A percentile compares a stretch with the other conserved stretches of the same genome.
phyloP scores from a whole-genome alignment of 2,329 filamentous ascomycete genomes.

The Tolypocladium amazonense region DNA sequence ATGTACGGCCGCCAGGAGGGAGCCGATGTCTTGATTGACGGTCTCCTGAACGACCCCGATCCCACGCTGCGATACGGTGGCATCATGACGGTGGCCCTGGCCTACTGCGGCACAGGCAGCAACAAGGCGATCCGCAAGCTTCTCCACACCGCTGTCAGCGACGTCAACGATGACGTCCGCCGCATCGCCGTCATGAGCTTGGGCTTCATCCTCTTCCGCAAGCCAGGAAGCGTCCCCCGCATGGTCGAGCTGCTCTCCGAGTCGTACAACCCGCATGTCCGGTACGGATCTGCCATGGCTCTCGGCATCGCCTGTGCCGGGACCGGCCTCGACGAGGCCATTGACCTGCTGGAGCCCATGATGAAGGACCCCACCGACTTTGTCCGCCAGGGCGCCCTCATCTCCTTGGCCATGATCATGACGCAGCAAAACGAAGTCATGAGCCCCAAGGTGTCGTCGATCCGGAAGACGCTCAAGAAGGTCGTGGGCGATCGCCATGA shows the following conservation, averaged over 20 bases:
- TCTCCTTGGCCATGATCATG: constrained; percentile 93
- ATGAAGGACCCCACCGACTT: constrained; percentile 99
- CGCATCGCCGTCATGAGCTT: constrained; percentile 95
- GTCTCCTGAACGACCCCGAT: constrained; percentile 85
- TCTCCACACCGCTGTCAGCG: constrained; percentile 90
- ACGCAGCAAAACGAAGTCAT: constrained; percentile 98
- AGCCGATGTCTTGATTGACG: constrained; percentile 89
- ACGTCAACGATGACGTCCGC: constrained; percentile 95
- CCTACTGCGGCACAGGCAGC: constrained; percentile 93
- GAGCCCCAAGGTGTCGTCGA: constrained; percentile 89
- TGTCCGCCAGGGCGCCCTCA: constrained; percentile 90
- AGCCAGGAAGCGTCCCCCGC: constrained; percentile 89
- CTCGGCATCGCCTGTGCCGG: constrained; percentile 96
- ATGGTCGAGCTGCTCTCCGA: constrained; percentile 98
- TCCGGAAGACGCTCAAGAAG: constrained; percentile 90
- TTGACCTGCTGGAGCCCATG: constrained; percentile 96
- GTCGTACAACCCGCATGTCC: constrained; percentile 97
- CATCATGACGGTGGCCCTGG: constrained; percentile 96
- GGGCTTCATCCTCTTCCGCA: constrained; percentile 96
- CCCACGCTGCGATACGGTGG: constrained; percentile 91
- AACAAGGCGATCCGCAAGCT: constrained; percentile 97
- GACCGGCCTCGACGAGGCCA: constrained; percentile 89
- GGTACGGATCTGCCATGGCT: constrained; percentile 96
- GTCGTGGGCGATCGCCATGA: constrained; percentile 91
- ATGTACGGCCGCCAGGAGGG: constrained; percentile 96